Evolutionary conservation across 2,329 filamentous ascomycete species (phyloP), one percentile per base, ranked within the genome.

Genomic region (Trichoderma oligosporum): DNA sequence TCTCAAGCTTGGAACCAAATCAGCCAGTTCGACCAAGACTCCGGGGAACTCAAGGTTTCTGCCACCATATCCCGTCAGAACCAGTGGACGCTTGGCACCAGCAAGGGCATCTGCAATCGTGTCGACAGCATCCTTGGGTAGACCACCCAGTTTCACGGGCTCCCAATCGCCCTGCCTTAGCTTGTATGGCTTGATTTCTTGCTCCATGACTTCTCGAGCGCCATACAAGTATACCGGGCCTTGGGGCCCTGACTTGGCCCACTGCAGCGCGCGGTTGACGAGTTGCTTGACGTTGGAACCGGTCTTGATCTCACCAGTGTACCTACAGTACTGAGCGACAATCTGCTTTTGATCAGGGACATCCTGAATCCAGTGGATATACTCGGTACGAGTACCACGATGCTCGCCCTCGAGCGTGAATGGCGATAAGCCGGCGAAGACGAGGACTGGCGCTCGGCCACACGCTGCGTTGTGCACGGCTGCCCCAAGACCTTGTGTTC

Each of bases 201-300:
- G 86, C 68, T 94, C 89, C 84, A 96, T 89, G 1, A 91, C 83
- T 71, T 96, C 91, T 61, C 91, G 78, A 1, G 89, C 87, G 1
- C 87, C 89, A 56, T 81, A 83, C 4, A 96, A 75, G 64, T 96
- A 95, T 0, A 91, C 89, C 0, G 91, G 91, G 0, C 91, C 91
- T 61, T 86, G 81, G 0, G 91, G 91, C 53, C 87, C 86, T 25
- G 85, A 89, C 46, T 76, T 87, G 0, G 91, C 89, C 67, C 94
- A 95, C 64, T 90, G 89, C 56, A 96, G 71, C 0, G 91, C 91
- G 1, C 91, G 85, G 67, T 91, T 91, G 60, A 96, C 88, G 74
- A 95, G 86, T 74, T 96, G 90, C 77, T 95, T 95, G 60, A 95
- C 83, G 66, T 95, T 96, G 67, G 82, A 82, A 14, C 89, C 90